Conservation (phyloP, 2,329 filamentous ascomycete species). For the Graphilbum fragrans region DNA sequence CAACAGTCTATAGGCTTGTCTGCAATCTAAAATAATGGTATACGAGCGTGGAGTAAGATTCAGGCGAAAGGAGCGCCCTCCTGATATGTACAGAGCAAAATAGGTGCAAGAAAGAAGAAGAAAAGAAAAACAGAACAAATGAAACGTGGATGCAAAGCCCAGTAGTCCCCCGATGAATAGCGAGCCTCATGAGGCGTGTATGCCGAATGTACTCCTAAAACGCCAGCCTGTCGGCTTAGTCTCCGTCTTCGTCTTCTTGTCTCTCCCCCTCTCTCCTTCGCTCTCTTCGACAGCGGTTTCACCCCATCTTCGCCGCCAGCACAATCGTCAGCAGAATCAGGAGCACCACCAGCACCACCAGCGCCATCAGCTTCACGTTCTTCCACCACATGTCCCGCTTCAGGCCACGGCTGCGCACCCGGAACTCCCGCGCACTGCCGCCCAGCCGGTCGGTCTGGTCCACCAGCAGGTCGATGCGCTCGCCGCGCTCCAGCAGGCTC, state of each 20-base stretch:
- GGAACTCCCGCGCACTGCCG: constrained; percentile 79
- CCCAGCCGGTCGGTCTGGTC: constrained; percentile 94
- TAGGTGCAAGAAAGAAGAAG: too few relatives aligned
- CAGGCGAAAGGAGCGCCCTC: too few relatives aligned
- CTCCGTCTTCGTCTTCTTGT: neutral
- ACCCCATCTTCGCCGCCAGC: constrained; percentile 31
- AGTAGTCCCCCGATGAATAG: too few relatives aligned
- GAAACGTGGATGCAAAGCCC: neutral
- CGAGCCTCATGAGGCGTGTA: too few relatives aligned
- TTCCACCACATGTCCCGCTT: constrained; percentile 99
- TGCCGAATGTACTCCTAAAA: neutral
- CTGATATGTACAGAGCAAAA: too few relatives aligned
- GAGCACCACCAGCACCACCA: constrained; percentile 57
- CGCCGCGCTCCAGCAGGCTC: constrained; percentile 74
- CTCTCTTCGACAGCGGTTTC: neutral
- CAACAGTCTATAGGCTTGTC: too few relatives aligned
- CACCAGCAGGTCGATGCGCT: constrained; percentile 85
- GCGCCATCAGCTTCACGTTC: constrained; percentile 87
- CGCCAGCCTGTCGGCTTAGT: neutral
- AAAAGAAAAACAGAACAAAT: neutral
- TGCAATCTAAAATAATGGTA: too few relatives aligned
- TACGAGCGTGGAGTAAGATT: too few relatives aligned
- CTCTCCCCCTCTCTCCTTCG: neutral
- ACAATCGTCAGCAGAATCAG: constrained; percentile 45
- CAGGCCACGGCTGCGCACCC: constrained; percentile 73